Evolutionary conservation across 441 rosid species (phyloP).

Genomic region (Eutrema salsugineum): DNA sequence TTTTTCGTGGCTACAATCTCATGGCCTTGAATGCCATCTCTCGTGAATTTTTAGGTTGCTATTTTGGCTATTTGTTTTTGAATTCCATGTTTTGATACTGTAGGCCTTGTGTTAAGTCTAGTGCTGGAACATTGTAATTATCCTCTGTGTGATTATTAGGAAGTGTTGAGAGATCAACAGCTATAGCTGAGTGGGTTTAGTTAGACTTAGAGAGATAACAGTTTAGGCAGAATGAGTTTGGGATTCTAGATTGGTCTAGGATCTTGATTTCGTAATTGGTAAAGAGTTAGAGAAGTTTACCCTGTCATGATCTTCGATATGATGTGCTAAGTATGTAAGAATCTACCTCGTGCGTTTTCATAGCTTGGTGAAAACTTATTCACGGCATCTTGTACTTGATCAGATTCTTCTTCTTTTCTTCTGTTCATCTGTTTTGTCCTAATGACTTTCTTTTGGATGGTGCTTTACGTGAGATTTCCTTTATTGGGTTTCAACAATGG

Average conservation of each 20-base stretch:
- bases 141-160: too few species aligned
- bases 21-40: too few species aligned
- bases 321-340: too few species aligned
- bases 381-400: too few species aligned
- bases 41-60: neutral
- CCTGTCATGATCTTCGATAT: neutral
- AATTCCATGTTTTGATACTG: too few species aligned
- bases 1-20: neutral
- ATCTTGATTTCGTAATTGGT: neutral
- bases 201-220: neutral
- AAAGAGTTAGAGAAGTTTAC: neutral
- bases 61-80: neutral
- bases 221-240: neutral
- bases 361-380: too few species aligned
- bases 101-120: neutral
- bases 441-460: neutral
- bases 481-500: conserved; percentile 12
- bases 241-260: neutral
- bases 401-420: too few species aligned
- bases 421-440: neutral
- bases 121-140: neutral
- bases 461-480: neutral
- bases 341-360: too few species aligned
- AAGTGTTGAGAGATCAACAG: neutral
- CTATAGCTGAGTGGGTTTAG: neutral